Percentiles rank a stretch among this genome's conserved stretches.
Conservation (phyloP, 1,139 yeast species). For the Geotrichum australiense region DNA sequence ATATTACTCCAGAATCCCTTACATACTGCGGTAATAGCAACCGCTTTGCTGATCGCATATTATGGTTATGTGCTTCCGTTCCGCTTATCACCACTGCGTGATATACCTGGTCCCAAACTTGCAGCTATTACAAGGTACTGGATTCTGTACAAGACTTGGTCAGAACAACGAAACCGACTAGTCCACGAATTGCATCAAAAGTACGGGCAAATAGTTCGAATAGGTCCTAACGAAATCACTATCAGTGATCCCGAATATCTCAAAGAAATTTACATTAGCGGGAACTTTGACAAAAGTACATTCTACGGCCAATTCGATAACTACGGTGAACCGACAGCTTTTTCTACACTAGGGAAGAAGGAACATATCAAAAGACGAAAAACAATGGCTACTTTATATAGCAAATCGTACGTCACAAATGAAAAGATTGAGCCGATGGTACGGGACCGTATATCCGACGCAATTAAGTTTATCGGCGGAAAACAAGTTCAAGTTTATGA, state of each 20-base stretch:
- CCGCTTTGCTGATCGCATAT: slow-evolving; percentile 6
- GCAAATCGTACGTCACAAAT: slow-evolving; percentile 30
- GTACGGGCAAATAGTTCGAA: slow-evolving; percentile 56
- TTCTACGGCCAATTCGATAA: slow-evolving; percentile 60
- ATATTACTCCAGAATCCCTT: slow-evolving; percentile 5
- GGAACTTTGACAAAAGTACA: slow-evolving; percentile 51
- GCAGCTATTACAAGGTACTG: slow-evolving; percentile 45
- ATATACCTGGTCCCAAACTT: slow-evolving; percentile 56
- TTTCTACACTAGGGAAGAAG: slow-evolving; percentile 46
- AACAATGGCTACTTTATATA: slow-evolving; percentile 25
- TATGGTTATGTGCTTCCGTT: slow-evolving; percentile 20
- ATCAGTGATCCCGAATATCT: slow-evolving; percentile 48
- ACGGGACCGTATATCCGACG: slow-evolving; percentile 28
- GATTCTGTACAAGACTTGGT: slow-evolving; percentile 48
- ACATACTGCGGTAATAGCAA: background rate
- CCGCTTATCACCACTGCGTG: slow-evolving; percentile 38
- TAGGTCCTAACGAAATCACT: slow-evolving; percentile 58
- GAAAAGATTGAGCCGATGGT: slow-evolving; percentile 31
- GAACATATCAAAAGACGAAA: slow-evolving; percentile 42
- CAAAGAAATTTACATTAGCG: slow-evolving; percentile 47
- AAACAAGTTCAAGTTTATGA: slow-evolving; percentile 48
- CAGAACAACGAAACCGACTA: slow-evolving; percentile 44
- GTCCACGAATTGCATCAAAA: slow-evolving; percentile 47
- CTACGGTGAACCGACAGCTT: slow-evolving; percentile 53
- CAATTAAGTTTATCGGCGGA: slow-evolving; percentile 25